Conservation (phyloP, 2,329 filamentous ascomycete species). For the Aphanocladium album region DNA sequence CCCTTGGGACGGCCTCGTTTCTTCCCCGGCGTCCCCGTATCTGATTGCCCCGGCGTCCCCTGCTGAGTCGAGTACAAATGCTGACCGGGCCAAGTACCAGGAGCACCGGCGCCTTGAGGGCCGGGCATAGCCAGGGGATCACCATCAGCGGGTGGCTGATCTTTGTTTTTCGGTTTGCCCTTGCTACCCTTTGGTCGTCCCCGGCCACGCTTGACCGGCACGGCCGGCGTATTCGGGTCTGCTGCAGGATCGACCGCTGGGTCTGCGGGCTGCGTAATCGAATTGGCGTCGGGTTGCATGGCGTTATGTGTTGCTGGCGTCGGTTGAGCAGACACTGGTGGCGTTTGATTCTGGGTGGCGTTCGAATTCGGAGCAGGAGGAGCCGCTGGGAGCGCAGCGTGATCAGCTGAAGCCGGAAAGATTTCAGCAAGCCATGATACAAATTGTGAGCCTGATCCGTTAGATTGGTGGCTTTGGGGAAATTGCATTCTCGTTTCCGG, state of each 20-base stretch:
- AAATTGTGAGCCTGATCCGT: conserved; percentile 54
- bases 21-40: conserved; percentile 21
- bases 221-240: conserved; percentile 13
- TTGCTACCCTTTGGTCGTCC: conserved; percentile 56
- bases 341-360: neutral
- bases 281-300: neutral
- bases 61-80: conserved; percentile 1
- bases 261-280: neutral
- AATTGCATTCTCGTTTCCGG: conserved; percentile 47
- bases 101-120: conserved; percentile 4
- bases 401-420: conserved; percentile 39
- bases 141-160: conserved; percentile 2
- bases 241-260: neutral
- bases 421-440: conserved; percentile 60
- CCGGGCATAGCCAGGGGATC: neutral
- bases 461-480: conserved; percentile 50
- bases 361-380: neutral
- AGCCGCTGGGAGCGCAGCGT: neutral
- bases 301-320: neutral
- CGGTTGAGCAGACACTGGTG: neutral
- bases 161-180: conserved; percentile 50
- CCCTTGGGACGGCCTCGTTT: conserved; percentile 41
- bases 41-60: conserved; percentile 14
- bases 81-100: conserved; percentile 1
- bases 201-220: conserved; percentile 38